Conservation (phyloP, 1,284 basidiomycete genomes). For the Prillingera fragicola region DNA sequence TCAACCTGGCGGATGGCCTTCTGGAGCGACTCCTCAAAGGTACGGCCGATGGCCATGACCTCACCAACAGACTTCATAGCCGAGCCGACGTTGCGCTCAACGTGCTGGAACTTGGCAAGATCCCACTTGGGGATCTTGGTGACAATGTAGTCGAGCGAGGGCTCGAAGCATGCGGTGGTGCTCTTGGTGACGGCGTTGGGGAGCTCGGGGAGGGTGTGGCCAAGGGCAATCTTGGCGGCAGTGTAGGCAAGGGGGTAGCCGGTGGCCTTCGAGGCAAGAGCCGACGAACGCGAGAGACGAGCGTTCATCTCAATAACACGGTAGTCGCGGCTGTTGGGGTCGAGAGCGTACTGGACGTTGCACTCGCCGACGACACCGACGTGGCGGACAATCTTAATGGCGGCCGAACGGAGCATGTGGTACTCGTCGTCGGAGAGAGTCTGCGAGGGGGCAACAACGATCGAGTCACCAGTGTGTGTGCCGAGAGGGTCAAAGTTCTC, state of each 20-base stretch:
- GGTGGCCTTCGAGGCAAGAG: constrained; percentile 96
- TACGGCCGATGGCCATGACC: constrained; percentile 99
- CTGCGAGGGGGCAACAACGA: constrained; percentile 97
- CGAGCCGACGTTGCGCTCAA: constrained; percentile 91
- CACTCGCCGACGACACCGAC: constrained; percentile 98
- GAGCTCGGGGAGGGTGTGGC: constrained; percentile 93
- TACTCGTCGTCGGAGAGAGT: constrained; percentile 97
- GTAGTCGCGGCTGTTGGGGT: constrained; percentile 88
- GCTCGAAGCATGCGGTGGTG: constrained; percentile 98
- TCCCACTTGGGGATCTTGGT: constrained; percentile 99
- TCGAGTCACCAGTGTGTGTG: constrained; percentile 99
- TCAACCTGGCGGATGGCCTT: constrained; percentile 98
- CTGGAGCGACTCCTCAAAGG: constrained; percentile 97
- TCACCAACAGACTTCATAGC: constrained; percentile 99
- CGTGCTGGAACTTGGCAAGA: constrained; percentile 93
- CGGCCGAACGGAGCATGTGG: constrained; percentile 97
- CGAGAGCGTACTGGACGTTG: constrained; percentile 88
- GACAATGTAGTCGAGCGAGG: constrained; percentile 98
- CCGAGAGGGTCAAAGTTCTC: constrained; percentile 99
- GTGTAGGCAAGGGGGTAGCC: constrained; percentile 99
- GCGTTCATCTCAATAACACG: constrained; percentile 98
- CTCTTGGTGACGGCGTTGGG: constrained; percentile 99
- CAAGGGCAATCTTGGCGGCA: constrained; percentile 98
- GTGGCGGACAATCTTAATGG: constrained; percentile 95
- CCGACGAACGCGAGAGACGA: constrained; percentile 66